Evolutionary conservation across 352 stramenopile species (phyloP).

Genomic region (Thalassiosira livingstoniorum): DNA sequence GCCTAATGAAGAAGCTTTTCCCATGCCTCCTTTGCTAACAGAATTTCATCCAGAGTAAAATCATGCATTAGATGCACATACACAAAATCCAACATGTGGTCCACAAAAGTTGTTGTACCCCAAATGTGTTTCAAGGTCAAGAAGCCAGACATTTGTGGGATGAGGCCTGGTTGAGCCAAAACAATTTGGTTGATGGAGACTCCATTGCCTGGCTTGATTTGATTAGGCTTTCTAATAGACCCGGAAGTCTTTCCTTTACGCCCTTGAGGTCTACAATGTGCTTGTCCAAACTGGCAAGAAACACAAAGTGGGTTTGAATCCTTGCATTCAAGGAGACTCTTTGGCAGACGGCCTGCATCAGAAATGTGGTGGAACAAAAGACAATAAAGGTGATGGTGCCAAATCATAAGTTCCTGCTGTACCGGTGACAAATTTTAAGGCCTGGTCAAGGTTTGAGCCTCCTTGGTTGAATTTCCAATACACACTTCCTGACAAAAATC

Average conservation of each 20-base stretch:
- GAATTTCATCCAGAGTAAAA: slow-evolving; percentile 5
- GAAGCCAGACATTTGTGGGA: slow-evolving; percentile 38
- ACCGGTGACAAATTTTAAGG: slow-evolving; percentile 21
- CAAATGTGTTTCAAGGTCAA: slow-evolving; percentile 37
- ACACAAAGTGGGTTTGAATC: too few relatives aligned
- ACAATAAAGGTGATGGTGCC: slow-evolving; percentile 28
- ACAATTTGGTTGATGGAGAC: slow-evolving; percentile 52
- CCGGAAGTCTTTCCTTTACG: slow-evolving; percentile 16
- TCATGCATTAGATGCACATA: slow-evolving; percentile 18
- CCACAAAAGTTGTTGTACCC: slow-evolving; percentile 28
- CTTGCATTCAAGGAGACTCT: too few relatives aligned
- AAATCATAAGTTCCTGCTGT: slow-evolving; percentile 35
- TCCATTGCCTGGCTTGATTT: slow-evolving; percentile 28
- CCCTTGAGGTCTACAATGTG: slow-evolving; percentile 45
- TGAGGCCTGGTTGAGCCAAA: slow-evolving; percentile 40
- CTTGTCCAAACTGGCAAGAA: slow-evolving; percentile 29
- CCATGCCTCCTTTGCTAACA: slow-evolving; percentile 14
- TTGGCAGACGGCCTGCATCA: background rate
- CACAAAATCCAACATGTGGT: slow-evolving; percentile 1
- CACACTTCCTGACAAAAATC: slow-evolving; percentile 37
- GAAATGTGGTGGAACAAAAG: slow-evolving; percentile 4
- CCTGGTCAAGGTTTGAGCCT: slow-evolving; percentile 17
- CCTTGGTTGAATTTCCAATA: slow-evolving; percentile 11
- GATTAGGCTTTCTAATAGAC: background rate
- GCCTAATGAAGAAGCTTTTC: background rate